These are phyloP conservation scores for Epichloe gansuensis DNA, from an alignment of 2,329 filamentous ascomycete genomes.

Conservation along the genomic window DNA sequence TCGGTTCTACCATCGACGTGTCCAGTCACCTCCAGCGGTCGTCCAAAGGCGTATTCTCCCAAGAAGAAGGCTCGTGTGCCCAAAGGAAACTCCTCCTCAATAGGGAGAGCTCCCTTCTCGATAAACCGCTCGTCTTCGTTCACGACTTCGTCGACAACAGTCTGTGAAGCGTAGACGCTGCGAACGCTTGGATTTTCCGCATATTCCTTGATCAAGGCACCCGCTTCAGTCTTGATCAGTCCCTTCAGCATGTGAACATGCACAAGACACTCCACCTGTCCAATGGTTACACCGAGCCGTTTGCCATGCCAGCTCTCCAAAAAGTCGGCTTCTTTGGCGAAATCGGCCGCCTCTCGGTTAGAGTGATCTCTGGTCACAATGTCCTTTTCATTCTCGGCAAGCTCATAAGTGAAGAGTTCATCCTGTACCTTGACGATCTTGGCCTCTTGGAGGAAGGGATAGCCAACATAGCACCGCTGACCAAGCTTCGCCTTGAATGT, in stretches of 20 bases:
- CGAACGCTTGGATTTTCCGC: conserved; percentile 74
- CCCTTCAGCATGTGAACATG: conserved; percentile 92
- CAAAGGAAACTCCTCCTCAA: conserved; percentile 82
- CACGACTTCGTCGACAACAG: conserved; percentile 76
- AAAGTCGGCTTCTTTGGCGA: conserved; percentile 67
- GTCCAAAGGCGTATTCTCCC: conserved; percentile 83
- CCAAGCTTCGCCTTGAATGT: conserved; percentile 69
- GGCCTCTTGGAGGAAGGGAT: conserved; percentile 89
- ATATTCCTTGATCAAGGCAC: conserved; percentile 87
- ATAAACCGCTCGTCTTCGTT: conserved; percentile 90
- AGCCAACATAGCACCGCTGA: conserved; percentile 78
- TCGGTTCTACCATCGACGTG: conserved; percentile 66
- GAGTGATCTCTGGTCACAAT: conserved; percentile 58
- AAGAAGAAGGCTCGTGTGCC: conserved; percentile 82
- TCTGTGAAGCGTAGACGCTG: conserved; percentile 80
- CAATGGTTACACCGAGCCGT: conserved; percentile 75
- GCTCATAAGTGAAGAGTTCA: conserved; percentile 78
- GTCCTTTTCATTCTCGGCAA: conserved; percentile 52
- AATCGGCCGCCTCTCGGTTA: conserved; percentile 66
- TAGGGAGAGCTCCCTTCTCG: conserved; percentile 76
- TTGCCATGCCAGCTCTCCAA: conserved; percentile 86
- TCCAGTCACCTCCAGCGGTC: conserved; percentile 69
- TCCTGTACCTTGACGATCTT: conserved; percentile 83
- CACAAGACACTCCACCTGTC: conserved; percentile 75
- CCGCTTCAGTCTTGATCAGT: conserved; percentile 77